Evolutionary conservation across 208 protist genomes (phyloP).

Genomic region (Leishmania guyanensis): DNA sequence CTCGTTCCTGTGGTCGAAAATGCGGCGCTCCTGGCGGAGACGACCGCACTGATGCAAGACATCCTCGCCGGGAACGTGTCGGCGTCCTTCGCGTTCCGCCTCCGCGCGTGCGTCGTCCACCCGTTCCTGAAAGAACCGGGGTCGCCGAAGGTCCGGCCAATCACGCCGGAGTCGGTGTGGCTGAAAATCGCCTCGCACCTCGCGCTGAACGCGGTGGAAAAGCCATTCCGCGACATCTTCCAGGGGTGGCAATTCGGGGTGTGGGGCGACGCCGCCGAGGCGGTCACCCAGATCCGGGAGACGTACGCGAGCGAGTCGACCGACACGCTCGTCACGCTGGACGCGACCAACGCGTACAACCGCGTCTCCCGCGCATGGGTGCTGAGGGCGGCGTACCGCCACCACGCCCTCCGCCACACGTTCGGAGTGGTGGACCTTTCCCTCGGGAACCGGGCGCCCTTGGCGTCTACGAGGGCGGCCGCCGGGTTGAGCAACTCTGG

Average conservation of each 20-base stretch:
- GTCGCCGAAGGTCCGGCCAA: conserved; percentile 24
- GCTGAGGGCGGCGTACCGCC: conserved; percentile 10
- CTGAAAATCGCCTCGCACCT: conserved; percentile 27
- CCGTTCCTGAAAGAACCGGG: conserved; percentile 27
- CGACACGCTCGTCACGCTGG: conserved; percentile 33
- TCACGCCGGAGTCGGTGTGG: conserved; percentile 38
- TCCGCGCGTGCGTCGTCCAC: conserved; percentile 24
- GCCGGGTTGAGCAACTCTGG: not conserved
- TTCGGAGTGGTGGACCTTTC: conserved; percentile 17
- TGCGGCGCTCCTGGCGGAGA: conserved; percentile 9
- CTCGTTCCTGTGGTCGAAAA: conserved; percentile 25
- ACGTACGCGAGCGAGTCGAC: not conserved
- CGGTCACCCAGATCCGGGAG: conserved; percentile 9
- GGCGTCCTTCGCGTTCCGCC: conserved; percentile 13
- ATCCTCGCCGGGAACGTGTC: conserved; percentile 27
- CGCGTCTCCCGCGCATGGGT: conserved; percentile 5
- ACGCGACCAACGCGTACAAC: conserved; percentile 46
- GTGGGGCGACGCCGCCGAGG: conserved; percentile 23
- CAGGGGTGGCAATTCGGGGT: conserved; percentile 23
- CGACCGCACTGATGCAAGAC: conserved; percentile 23
- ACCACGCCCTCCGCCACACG: conserved; percentile 3
- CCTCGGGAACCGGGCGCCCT: conserved; percentile 23
- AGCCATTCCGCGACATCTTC: not conserved
- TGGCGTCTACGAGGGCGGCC: conserved; percentile 32
- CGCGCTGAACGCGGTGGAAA: conserved; percentile 20